phyloP scores from a whole-genome alignment of 495 filamentous ascomycete genomes.

The Xylaria curta region DNA sequence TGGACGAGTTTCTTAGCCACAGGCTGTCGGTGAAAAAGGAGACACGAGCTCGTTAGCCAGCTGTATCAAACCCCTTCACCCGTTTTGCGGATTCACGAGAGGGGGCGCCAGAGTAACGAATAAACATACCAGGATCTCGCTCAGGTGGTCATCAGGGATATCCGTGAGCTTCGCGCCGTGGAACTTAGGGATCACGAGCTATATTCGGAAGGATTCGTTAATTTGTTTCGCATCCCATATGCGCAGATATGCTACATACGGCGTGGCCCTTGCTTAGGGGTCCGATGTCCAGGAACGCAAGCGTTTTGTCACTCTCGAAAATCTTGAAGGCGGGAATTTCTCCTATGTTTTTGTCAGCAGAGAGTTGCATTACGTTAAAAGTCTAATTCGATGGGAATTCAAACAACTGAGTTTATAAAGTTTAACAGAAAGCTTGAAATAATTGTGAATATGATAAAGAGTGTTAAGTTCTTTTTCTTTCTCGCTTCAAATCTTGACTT shows the following conservation, averaged over 20 bases:
- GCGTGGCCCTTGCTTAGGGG: constrained; percentile 85
- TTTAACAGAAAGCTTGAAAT: neutral
- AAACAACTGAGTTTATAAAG: neutral
- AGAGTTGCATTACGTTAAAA: neutral
- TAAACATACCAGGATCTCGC: constrained; percentile 76
- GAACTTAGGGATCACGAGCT: constrained; percentile 97
- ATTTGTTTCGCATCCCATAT: neutral
- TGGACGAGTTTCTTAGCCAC: constrained; percentile 84
- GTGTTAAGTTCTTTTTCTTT: neutral
- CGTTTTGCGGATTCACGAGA: neutral
- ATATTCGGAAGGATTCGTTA: neutral
- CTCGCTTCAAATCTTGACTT: constrained; percentile 30
- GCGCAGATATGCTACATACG: constrained; percentile 51
- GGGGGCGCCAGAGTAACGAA: constrained; percentile 1
- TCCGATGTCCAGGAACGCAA: constrained; percentile 96
- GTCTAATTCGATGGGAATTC: neutral
- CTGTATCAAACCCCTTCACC: neutral
- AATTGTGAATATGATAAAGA: neutral
- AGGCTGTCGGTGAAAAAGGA: constrained; percentile 55
- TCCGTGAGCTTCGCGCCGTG: constrained; percentile 93
- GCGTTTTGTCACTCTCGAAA: constrained; percentile 88
- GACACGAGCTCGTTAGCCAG: constrained; percentile 7
- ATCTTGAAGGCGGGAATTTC: constrained; percentile 96
- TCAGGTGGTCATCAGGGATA: constrained; percentile 87
- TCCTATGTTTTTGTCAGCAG: constrained; percentile 54